These are phyloP conservation scores for Bipolaris bicolor DNA, from an alignment of 2,329 filamentous ascomycete genomes.

Conservation along the genomic window DNA sequence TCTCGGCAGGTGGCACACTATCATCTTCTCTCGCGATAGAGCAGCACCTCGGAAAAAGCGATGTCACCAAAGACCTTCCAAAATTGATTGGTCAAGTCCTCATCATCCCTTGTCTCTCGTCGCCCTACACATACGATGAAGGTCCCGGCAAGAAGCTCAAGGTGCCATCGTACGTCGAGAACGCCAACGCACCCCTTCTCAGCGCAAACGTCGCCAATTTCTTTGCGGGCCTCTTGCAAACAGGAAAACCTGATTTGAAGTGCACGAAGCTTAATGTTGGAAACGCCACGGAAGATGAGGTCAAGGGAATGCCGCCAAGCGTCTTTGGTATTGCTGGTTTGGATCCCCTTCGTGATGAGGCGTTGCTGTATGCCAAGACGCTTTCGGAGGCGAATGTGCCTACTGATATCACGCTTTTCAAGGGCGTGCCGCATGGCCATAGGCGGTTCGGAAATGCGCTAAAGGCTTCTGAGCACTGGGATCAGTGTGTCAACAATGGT, in stretches of 20 bases:
- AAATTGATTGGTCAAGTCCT: constrained; percentile 57
- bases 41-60: constrained; percentile 53
- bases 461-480: constrained; percentile 51
- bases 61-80: constrained; percentile 33
- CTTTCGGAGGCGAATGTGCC: constrained; percentile 56
- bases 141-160: constrained; percentile 48
- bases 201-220: constrained; percentile 48
- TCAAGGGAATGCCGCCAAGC: constrained; percentile 54
- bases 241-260: constrained; percentile 29
- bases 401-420: constrained; percentile 57
- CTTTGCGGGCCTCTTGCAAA: constrained; percentile 38
- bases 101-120: constrained; percentile 49
- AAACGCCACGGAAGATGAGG: constrained; percentile 43
- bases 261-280: constrained; percentile 43
- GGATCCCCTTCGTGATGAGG: constrained; percentile 59
- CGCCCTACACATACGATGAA: constrained; percentile 44
- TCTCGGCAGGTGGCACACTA: constrained; percentile 59
- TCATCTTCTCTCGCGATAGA: constrained; percentile 53
- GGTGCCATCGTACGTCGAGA: constrained; percentile 52
- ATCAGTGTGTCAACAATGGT: constrained; percentile 52
- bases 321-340: constrained; percentile 58
- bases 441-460: constrained; percentile 54
- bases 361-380: constrained; percentile 54
- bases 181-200: constrained; percentile 56
- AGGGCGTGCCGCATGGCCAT: constrained; percentile 62